Base-by-base conservation (phyloP, 345 rosid species). In the Microthlaspi erraticum region DNA sequence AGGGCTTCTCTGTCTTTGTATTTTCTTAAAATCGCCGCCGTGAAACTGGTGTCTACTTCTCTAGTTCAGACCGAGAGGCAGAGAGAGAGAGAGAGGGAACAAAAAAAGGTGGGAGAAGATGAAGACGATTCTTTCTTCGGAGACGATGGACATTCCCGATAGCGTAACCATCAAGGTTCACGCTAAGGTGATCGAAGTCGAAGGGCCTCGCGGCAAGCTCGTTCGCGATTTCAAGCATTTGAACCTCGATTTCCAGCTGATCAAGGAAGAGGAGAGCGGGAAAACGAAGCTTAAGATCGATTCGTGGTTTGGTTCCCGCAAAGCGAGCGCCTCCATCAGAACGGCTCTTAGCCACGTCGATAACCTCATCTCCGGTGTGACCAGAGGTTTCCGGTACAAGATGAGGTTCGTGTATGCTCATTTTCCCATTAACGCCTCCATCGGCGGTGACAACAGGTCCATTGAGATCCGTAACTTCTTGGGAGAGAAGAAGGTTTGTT, bases 81-180 rank as follows among this genome's bases (percentile, higher is more conserved):
- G 23, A 1, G 2, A 20, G 23, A 2, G 23, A 1, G 2, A 20
- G 23, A 20, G 23, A 20, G 18, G 32, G 2, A 9, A 51, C 23
- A 32, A 14, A 37, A 41, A 38, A 29, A 56, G 55, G 8, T 2
- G 18, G 44, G 51, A 13, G 44, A 68, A 64, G 67, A 77, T 77
- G 80, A 77, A 77, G 77, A 71, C 80, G 1, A 77, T 77, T 11
- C 77, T 71, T 20, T 77, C 80, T 12, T 86, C 88, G 0, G 90
- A 86, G 62, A 77, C 84, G 0, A 86, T 86, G 90, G 90, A 86
- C 54, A 83, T 86, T 32, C 91, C 91, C 3, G 88, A 86, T 0
- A 75, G 75, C 39, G 81, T 84, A 0, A 81, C 49, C 66, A 78
- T 86, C 71, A 86, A 82, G 57, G 77, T 84, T 56, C 53, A 81